Base-by-base conservation (phyloP, 1,139 yeast genomes). In the Zygotorulaspora mrakii region DNA sequence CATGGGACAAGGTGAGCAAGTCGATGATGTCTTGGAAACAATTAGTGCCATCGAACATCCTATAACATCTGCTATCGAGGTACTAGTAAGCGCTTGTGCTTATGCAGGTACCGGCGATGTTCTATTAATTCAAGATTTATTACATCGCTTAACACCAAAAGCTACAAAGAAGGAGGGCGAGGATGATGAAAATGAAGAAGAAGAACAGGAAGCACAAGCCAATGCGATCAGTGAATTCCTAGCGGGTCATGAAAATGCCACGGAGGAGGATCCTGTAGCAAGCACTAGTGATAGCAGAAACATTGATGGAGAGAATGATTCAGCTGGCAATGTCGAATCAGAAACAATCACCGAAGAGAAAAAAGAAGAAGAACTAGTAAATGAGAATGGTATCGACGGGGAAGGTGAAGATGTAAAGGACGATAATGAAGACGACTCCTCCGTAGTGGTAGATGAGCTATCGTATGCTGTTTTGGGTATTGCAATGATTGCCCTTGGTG, bases 31-130 rank as follows among this genome's bases (percentile, higher is more conserved):
- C 17, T 69, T 91, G 52, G 98, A 91, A 61, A 87, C 97, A 1
- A 81, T 91, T 51, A 87, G 83, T 62, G 98, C 97, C 12, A 85
- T 94, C 57, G 96, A 88, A 52, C 96, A 89, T 60, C 96, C 97
- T 36, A 83, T 91, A 58, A 81, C 94, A 29, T 82, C 86, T 53
- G 85, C 94, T 32, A 78, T 89, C 58, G 94, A 86, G 64, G 94
- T 89, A 5, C 73, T 94, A 60, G 91, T 94, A 22, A 88, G 85
- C 49, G 84, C 89, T 40, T 86, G 96, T 69, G 95, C 97, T 5
- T 89, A 84, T 66, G 95, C 96, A 12, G 99, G 98, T 49, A 87
- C 97, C 31, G 99, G 98, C 54, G 94, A 94, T 61, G 99, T 94
- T 29, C 75, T 94, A 51, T 94, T 89, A 67, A 85, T 94, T 48